Conservation (phyloP, 208 protist species). For the Wallacemonas sp. region DNA sequence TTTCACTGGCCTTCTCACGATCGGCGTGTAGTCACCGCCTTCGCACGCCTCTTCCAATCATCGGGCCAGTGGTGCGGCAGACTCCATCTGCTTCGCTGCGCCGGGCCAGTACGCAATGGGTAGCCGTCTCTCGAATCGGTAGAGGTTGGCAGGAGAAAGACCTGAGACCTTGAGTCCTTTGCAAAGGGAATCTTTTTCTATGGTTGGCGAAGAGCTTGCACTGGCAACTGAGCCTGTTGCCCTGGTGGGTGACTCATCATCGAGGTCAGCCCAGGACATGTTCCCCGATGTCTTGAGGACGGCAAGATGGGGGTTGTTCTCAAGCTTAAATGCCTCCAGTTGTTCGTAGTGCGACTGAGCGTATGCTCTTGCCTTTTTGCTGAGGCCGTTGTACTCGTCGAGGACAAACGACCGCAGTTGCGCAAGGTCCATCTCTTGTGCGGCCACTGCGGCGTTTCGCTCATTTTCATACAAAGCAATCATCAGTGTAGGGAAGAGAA, state of each 20-base stretch:
- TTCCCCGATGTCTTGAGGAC: slow-evolving; percentile 26
- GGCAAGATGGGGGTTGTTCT: slow-evolving; percentile 24
- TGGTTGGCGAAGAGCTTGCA: slow-evolving; percentile 31
- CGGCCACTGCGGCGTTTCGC: slow-evolving; percentile 57
- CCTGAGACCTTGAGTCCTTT: slow-evolving; percentile 39
- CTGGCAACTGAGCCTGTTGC: slow-evolving; percentile 25
- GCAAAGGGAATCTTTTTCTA: slow-evolving; percentile 76
- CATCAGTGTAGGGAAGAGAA: slow-evolving; percentile 79
- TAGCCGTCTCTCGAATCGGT: slow-evolving; percentile 60
- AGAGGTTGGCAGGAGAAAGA: slow-evolving; percentile 32
- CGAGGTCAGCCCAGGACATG: slow-evolving; percentile 51
- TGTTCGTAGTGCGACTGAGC: slow-evolving; percentile 55
- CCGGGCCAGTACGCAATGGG: slow-evolving; percentile 78
- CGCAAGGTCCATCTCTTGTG: slow-evolving; percentile 67
- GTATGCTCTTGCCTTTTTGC: slow-evolving; percentile 70
- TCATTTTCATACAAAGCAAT: slow-evolving; percentile 41
- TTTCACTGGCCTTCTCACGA: too few species aligned
- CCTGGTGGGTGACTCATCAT: slow-evolving; percentile 29
- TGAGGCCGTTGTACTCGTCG: slow-evolving; percentile 68
- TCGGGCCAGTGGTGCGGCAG: not conserved
- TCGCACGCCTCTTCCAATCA: not conserved
- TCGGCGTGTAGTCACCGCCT: too few species aligned
- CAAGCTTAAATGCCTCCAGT: slow-evolving; percentile 37
- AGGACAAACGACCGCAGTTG: slow-evolving; percentile 54
- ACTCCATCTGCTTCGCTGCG: slow-evolving; percentile 49